Base-by-base conservation (phyloP, 257 asterid genomes). In the Nemophila menziesii region DNA sequence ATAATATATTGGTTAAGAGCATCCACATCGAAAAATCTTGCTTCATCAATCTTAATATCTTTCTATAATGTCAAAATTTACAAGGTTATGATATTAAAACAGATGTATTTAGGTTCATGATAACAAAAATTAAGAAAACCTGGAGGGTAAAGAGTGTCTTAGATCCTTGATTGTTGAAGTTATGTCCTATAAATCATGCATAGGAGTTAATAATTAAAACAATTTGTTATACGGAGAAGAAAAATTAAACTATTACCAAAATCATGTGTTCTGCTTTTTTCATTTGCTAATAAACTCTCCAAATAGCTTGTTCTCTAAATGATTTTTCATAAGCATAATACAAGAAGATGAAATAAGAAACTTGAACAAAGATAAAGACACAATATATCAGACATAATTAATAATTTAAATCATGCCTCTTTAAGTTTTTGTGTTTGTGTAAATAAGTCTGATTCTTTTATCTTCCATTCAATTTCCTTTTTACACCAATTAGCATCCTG, bases 21-120 rank as follows among this genome's bases (percentile, higher is more conserved):
- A 68, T 85, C 94, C 50, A 85, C 56, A 60, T 75, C 94, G 55
- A 90, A 85, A 44, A 90, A 66, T 27, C 96, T 86, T 26, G 92
- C 96, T 46, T 89, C 94, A 56, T 69, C 80, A 33, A 85, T 66
- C 63, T 56, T 78, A 57, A 75, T 61, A 33, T 72, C 81, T 44
- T 57, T 51, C 99, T 90, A 57, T 58, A 66, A 60, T 62, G 46
- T 49, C 20, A 37, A 23, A 16, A 60, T 23, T n/a, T 46, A 29
- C 36, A 29, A 2, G 36, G 36, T 3, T 29, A 38, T 39, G 21
- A 22, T 20, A 55, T 56, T 33, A 55, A 20, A 29, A 8, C 9
- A 29, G 12, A 29, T 29, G 36, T 13, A 29, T 29, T 29, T 29
- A 29, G 19, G 45, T 17, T 40, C 45, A 40, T 18, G 20, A 16